These are phyloP conservation scores for Elongisporangium undulatum DNA, from an alignment of 352 stramenopile genomes.

Conservation along the genomic window DNA sequence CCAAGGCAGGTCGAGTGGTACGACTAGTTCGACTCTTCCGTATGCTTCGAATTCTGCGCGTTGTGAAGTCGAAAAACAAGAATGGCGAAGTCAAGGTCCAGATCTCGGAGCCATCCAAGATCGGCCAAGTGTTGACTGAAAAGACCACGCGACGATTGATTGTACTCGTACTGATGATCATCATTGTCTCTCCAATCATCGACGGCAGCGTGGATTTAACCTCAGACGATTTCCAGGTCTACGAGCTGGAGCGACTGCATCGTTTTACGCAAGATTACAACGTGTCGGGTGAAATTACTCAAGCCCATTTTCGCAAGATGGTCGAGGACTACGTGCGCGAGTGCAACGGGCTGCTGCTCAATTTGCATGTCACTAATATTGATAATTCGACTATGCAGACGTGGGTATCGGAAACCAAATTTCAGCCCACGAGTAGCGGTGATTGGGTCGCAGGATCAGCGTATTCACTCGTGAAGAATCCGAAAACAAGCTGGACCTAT, in stretches of 20 bases:
- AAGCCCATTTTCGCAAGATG: constrained; percentile 39
- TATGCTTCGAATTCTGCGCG: constrained; percentile 84
- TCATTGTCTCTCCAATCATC: constrained; percentile 82
- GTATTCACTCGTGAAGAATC: constrained; percentile 45
- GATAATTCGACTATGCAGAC: constrained; percentile 26
- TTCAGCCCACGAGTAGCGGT: constrained; percentile 45
- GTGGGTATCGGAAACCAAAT: constrained; percentile 60
- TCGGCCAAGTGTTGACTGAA: constrained; percentile 93
- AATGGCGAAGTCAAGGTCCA: constrained; percentile 49
- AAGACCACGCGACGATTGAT: constrained; percentile 93
- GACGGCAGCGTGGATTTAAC: constrained; percentile 66
- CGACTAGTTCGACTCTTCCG: constrained; percentile 89
- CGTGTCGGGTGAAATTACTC: constrained; percentile 38
- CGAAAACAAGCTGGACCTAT: constrained; percentile 68
- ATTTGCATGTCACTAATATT: constrained; percentile 55
- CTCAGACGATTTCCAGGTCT: constrained; percentile 72
- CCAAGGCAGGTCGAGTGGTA: constrained; percentile 89
- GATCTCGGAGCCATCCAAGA: constrained; percentile 89
- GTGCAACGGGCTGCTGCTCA: constrained; percentile 61
- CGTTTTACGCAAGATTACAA: constrained; percentile 85
- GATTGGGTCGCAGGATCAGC: constrained; percentile 39
- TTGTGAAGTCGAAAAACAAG: constrained; percentile 74
- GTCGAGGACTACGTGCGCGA: constrained; percentile 75
- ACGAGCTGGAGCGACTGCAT: constrained; percentile 75
- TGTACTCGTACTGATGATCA: constrained; percentile 86